Base-by-base conservation (phyloP, 306 rosid genomes). In the Rosa multiflora region DNA sequence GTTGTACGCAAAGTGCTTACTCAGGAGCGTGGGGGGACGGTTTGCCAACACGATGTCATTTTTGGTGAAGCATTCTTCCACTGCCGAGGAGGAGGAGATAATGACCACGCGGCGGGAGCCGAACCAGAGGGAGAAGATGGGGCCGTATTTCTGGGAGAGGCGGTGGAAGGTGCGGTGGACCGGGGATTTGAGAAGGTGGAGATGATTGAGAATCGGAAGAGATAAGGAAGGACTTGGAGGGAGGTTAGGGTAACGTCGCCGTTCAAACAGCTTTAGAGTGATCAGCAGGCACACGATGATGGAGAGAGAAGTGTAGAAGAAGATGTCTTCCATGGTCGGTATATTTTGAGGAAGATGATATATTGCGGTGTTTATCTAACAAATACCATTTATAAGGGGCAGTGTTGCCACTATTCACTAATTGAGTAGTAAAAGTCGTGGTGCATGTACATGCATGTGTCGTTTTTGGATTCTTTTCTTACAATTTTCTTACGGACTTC, bases 1-100 rank as follows among this genome's bases (percentile, higher is more conserved):
- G 86, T 87, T 51, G 66, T 75, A 91, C 47, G 44, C 81, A 0
- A 91, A 37, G 66, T 86, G 76, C 79, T 87, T 82, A 53, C 70
- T 55, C 42, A 53, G 43, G 13, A 4, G 17, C 1, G 77, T 7
- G 17, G 11, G 75, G 0, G 83, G 35, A n/a, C 96, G 93, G 76
- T 89, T 89, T 0, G 93, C 96, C 0, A 83, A 67, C 10, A 82
- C 37, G 56, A 87, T 56, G 78, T 89, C 90, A 68, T 89, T 87
- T 74, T 85, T 86, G 67, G 85, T 86, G 83, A 89, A 89, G 39
- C 90, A 87, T 73, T 89, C 92, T 79, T 89, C 87, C 0, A 67
- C 87, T 0, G 73, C 67, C 2, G 90, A 79, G 2, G 89, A 13
- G 0, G 93, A 89, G 0, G 92, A 87, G 63, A 90, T 87, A 39